phyloP scores from a whole-genome alignment of 2,329 filamentous ascomycete species.

The Claviceps sp. region DNA sequence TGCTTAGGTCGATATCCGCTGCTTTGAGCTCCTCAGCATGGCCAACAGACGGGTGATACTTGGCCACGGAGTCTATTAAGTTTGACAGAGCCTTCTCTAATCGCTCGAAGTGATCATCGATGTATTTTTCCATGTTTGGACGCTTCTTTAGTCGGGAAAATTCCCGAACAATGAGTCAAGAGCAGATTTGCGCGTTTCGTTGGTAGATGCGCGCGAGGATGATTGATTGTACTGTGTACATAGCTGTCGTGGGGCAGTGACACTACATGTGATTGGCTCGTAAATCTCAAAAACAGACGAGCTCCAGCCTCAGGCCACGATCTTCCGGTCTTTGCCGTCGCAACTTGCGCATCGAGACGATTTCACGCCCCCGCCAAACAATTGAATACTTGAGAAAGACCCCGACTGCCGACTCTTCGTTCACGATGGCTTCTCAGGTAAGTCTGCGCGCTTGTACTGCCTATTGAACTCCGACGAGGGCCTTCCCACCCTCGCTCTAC shows the following conservation, averaged over 20 bases:
- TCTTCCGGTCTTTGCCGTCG: slow-evolving; percentile 18
- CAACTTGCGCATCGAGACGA: slow-evolving; percentile 19
- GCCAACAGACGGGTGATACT: slow-evolving; percentile 61
- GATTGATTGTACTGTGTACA: neutral
- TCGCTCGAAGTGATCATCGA: slow-evolving; percentile 51
- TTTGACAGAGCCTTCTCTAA: slow-evolving; percentile 53
- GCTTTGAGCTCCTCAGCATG: slow-evolving; percentile 56
- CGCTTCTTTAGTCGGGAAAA: neutral
- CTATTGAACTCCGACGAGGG: no score
- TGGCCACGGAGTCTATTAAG: slow-evolving; percentile 66
- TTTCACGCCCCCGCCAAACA: slow-evolving; percentile 14
- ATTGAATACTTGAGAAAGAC: slow-evolving; percentile 22
- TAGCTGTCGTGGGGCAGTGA: slow-evolving; percentile 10
- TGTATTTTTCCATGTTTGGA: slow-evolving; percentile 44
- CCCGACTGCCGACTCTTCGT: slow-evolving; percentile 14
- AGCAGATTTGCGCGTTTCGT: neutral
- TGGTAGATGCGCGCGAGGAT: neutral
- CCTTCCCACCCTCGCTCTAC: neutral
- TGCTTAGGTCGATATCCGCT: slow-evolving; percentile 55
- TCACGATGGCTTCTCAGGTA: slow-evolving; percentile 30
- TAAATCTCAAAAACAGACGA: slow-evolving; percentile 2
- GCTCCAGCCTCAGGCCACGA: slow-evolving; percentile 18
- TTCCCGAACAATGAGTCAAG: neutral
- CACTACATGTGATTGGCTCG: slow-evolving; percentile 6
- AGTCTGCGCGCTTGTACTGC: slow-evolving; percentile 7